Conservation (phyloP, 768 basidiomycete genomes). For the Hygrocybe coccinea region DNA sequence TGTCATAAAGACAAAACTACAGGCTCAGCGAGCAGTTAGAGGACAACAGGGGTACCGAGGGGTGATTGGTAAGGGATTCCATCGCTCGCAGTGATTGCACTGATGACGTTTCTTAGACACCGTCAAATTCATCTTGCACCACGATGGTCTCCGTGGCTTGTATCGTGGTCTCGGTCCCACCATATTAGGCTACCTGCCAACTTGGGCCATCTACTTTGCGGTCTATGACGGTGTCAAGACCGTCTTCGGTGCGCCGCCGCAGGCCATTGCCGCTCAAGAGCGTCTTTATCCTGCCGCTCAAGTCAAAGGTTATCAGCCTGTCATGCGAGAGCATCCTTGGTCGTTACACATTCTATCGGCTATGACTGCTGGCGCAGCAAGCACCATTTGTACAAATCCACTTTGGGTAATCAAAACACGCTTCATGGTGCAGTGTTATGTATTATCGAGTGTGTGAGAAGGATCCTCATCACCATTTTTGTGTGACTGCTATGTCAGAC, state of each 20-base stretch:
- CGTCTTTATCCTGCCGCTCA: conserved; percentile 77
- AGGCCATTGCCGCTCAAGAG: conserved; percentile 37
- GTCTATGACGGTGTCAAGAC: conserved; percentile 96
- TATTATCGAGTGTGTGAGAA: background rate
- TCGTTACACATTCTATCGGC: conserved; percentile 87
- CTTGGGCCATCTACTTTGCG: conserved; percentile 98
- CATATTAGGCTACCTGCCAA: conserved; percentile 92
- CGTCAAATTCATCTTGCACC: conserved; percentile 48
- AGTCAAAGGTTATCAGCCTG: conserved; percentile 80
- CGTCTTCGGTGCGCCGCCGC: conserved; percentile 63
- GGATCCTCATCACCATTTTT: conserved; percentile 10
- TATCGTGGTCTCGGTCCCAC: conserved; percentile 98
- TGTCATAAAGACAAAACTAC: conserved; percentile 95
- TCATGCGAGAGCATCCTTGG: conserved; percentile 79
- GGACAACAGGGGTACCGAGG: conserved; percentile 75
- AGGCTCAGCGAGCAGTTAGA: conserved; percentile 77
- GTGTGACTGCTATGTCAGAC: conserved; percentile 48
- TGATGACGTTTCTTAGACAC: conserved; percentile 44
- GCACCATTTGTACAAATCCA: conserved; percentile 92
- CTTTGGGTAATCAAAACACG: conserved; percentile 99
- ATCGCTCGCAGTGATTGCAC: background rate
- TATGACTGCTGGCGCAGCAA: conserved; percentile 90
- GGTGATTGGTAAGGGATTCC: conserved; percentile 53
- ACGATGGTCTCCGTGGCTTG: conserved; percentile 79
- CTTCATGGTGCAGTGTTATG: conserved; percentile 72